Base-by-base conservation (phyloP, 2,329 filamentous ascomycete genomes). In the Paecilomyces variotii region DNA sequence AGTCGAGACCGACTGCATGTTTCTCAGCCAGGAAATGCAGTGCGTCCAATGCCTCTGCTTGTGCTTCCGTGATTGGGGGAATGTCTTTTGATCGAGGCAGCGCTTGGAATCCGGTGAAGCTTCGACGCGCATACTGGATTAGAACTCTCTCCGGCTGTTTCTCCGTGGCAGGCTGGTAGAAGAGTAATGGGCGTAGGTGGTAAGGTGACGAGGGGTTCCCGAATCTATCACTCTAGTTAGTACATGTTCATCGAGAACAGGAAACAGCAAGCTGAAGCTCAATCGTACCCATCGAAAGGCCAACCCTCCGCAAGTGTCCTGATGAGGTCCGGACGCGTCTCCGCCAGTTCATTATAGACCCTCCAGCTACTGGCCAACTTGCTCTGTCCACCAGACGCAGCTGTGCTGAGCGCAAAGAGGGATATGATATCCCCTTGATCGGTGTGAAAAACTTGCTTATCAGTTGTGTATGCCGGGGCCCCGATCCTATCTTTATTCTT, bases 111-210 rank as follows among this genome's bases (percentile, higher is more conserved):
- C 79, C 80, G 0, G 83, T 84, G 62, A 87, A 86, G 27, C 73
- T 75, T 1, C 84, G 78, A 2, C 85, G 79, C 0, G 81, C 82
- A 62, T 87, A 87, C 61, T 87, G 84, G 30, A 87, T 78, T 5
- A 84, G 70, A 1, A 87, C 69, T 0, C 83, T 77, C 64, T 87
- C 80, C 0, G 83, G 81, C 0, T 68, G 66, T 0, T 67, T 69
- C 0, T 63, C 70, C 0, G 75, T 80, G 9, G 77, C 76, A 0
- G 81, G 78, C 54, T 84, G 80, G 65, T 84, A 78, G 68, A 84
- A 82, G 9, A 76, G 62, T 4, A 76, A 65, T 3, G 72, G 72
- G 11, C 82, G 76, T 11, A 70, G 65, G 53, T 67, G 73, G 65
- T 78, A 84, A 12, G 77, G 75, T 30, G 75, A 75, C 5, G 72